These are phyloP conservation scores for Acacia concinna DNA, from an alignment of 331 rosid genomes.

Conservation along the genomic window DNA sequence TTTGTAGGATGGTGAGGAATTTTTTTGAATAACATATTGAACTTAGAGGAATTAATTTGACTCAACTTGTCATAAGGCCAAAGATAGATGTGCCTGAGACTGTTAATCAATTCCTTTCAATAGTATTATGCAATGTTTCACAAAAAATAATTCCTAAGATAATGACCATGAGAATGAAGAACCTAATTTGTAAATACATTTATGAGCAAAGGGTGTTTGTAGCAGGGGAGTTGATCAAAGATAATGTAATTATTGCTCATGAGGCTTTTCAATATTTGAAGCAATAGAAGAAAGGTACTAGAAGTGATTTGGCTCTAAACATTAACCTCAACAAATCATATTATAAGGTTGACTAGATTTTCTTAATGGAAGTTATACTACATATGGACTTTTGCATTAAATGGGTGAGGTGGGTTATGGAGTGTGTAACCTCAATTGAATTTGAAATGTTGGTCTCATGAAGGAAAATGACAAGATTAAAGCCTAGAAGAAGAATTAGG, in stretches of 20 bases:
- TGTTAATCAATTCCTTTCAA: too few relatives aligned
- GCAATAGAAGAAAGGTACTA: accelerated
- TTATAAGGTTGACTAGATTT: background rate
- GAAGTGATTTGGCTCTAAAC: background rate
- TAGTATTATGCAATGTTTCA: too few relatives aligned
- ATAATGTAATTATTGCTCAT: background rate
- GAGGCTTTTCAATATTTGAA: background rate
- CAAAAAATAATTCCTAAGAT: background rate
- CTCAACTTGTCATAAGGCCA: too few relatives aligned
- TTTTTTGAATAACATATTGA: too few relatives aligned
- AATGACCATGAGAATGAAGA: background rate
- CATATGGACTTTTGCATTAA: background rate
- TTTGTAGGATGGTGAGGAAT: too few relatives aligned
- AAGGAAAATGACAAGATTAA: too few relatives aligned
- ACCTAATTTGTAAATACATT: background rate
- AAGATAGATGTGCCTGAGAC: too few relatives aligned
- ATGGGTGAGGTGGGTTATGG: background rate
- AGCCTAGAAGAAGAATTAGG: background rate
- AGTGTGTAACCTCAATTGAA: background rate
- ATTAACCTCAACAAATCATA: too few relatives aligned
- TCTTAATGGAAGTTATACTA: background rate
- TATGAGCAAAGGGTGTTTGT: background rate
- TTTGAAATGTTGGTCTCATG: background rate
- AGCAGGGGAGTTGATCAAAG: background rate
- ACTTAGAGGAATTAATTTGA: too few relatives aligned